Evolutionary conservation across 225 moss, liverwort and hornwort genomes (phyloP), one percentile per base, ranked within the genome.

Genomic region (Marchantia paleacea): DNA sequence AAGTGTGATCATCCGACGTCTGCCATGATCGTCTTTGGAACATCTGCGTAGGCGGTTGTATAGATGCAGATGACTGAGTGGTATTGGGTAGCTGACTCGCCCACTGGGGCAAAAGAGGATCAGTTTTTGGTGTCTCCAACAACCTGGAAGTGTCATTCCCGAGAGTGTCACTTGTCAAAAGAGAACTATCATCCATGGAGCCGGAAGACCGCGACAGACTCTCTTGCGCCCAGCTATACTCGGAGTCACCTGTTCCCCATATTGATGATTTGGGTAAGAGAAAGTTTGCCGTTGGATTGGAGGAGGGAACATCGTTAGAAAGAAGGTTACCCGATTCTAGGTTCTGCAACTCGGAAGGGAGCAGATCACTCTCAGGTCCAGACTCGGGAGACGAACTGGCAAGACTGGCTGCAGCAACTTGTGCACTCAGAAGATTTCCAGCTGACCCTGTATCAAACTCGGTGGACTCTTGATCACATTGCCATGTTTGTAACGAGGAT

Each of bases 221-320:
- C 39, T 85, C 88, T 64, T 88, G 85, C 29, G 88, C 85, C 88
- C 88, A 88, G 79, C 85, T 88, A 67, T 88, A 88, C 57, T 88
- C 88, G 49, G 88, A 88, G 67, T 88, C 85, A 62, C 83, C 85
- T 55, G 85, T 88, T 18, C 88, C 88, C 88, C 88, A 88, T 70
- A 88, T 81, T 25, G 87, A 84, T 15, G 69, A 25, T 77, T 88
- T 88, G 48, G 85, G 83, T 31, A 81, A 75, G 72, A 88, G 83
- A 55, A 85, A 85, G 83, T 88, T 85, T 28, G 88, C 88, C 49
- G 88, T 85, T 22, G 85, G 78, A 72, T 79, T 83, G 8, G 81
- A 77, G 19, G 82, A 82, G 16, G 85, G 52, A 15, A 80, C 85
- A 77, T 87, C 85, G 65, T 81, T 85, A 3, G 87, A 69, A 29